Percentiles rank a stretch among this genome's conserved stretches.
Conservation (phyloP, 495 filamentous ascomycete genomes). For the Tuber umbilicatum region DNA sequence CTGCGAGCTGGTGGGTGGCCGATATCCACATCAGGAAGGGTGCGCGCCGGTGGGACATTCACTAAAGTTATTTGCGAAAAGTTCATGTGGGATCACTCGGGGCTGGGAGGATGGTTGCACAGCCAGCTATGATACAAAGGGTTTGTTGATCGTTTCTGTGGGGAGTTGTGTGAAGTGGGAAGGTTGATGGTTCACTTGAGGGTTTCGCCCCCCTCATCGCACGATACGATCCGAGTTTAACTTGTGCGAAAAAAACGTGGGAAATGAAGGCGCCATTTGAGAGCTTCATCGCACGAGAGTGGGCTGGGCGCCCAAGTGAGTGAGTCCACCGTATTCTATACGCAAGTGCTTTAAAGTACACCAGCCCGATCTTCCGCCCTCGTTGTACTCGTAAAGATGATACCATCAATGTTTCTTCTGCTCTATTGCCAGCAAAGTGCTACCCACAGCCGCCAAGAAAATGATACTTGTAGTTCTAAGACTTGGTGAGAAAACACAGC, state of each 20-base stretch:
- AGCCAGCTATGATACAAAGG: neutral
- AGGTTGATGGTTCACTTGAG: neutral
- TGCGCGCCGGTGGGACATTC: neutral
- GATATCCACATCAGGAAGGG: neutral
- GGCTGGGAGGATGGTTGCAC: neutral
- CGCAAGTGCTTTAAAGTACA: no score
- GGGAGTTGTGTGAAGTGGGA: neutral
- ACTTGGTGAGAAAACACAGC: no score
- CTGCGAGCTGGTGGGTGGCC: neutral
- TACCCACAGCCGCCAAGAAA: no score
- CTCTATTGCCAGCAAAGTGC: no score
- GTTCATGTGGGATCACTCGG: neutral
- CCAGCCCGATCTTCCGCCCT: no score
- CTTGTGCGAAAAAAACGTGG: neutral
- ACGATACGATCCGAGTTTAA: neutral
- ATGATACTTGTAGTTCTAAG: no score
- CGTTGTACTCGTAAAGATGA: no score
- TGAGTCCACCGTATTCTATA: no score
- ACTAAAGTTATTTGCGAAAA: neutral
- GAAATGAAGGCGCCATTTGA: neutral
- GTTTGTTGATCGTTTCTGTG: neutral
- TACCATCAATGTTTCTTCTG: no score
- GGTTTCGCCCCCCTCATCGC: neutral
- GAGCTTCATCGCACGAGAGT: neutral
- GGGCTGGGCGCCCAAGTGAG: neutral